phyloP scores from a whole-genome alignment of 2,329 filamentous ascomycete species.

The Mollisia scopiformis region DNA sequence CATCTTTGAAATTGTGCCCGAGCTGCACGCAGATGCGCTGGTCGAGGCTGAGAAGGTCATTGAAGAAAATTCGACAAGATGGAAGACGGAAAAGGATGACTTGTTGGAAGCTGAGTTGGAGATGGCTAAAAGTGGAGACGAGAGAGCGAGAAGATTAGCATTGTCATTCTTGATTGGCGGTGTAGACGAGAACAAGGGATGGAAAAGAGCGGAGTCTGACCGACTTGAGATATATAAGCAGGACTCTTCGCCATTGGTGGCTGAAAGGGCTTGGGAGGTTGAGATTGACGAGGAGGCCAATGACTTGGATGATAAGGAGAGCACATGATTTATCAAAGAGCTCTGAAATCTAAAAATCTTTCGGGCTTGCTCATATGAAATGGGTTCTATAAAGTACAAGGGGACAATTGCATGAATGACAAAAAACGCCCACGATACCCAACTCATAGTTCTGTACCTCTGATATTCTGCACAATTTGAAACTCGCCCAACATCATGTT shows the following conservation, averaged over 20 bases:
- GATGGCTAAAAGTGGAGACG: conserved; percentile 9
- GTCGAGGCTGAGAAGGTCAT: not conserved
- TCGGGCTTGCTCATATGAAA: no score
- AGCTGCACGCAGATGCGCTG: conserved; percentile 17
- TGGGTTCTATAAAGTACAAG: no score
- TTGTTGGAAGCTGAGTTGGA: conserved; percentile 13
- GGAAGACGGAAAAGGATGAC: conserved; percentile 7
- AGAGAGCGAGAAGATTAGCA: conserved; percentile 14
- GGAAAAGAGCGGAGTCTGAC: conserved; percentile 9
- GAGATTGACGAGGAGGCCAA: not conserved
- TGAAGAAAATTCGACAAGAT: not conserved
- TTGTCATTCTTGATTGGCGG: conserved; percentile 12
- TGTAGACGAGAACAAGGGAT: not conserved
- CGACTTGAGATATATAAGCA: conserved; percentile 5
- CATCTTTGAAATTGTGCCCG: conserved; percentile 9
- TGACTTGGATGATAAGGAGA: conserved; percentile 4
- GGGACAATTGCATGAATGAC: not conserved
- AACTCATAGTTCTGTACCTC: not conserved
- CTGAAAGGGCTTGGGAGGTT: conserved; percentile 14
- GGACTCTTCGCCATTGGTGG: conserved; percentile 11
- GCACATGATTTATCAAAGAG: not conserved
- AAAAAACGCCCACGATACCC: not conserved
- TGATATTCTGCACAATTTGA: not conserved
- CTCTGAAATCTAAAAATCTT: no score
- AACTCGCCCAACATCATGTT: conserved; percentile 5